These are phyloP conservation scores for Plasmopara muralis DNA, from an alignment of 352 stramenopile species.

Conservation along the genomic window DNA sequence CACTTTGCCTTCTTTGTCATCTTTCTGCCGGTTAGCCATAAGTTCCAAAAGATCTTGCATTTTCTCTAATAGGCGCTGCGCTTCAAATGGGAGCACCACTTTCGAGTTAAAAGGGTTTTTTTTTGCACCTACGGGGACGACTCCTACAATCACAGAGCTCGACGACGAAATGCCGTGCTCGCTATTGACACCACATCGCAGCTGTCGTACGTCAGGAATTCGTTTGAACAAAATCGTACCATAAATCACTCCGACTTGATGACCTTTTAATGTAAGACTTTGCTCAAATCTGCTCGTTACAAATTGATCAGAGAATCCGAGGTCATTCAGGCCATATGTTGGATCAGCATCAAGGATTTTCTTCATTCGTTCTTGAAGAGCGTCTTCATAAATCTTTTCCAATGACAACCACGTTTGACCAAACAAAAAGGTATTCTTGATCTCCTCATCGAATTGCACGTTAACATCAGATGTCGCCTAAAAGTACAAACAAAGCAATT, in stretches of 20 bases:
- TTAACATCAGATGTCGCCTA: constrained; percentile 36
- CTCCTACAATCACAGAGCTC: constrained; percentile 81
- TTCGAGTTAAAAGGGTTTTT: constrained; percentile 63
- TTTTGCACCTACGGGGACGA: constrained; percentile 41
- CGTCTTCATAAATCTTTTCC: constrained; percentile 87
- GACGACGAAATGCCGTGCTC: constrained; percentile 85
- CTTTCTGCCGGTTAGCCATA: constrained; percentile 83
- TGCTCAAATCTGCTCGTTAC: constrained; percentile 85
- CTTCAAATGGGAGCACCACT: constrained; percentile 79
- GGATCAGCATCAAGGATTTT: constrained; percentile 57
- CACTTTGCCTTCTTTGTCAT: constrained; percentile 88
- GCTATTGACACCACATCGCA: constrained; percentile 83
- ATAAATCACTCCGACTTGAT: constrained; percentile 83
- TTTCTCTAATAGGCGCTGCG: constrained; percentile 83
- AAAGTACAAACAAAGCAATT: neutral
- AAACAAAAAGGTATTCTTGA: constrained; percentile 82
- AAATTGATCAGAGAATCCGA: constrained; percentile 65
- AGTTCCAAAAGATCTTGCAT: constrained; percentile 85
- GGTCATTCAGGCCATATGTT: constrained; percentile 31
- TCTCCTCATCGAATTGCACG: constrained; percentile 68
- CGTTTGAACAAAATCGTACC: constrained; percentile 85
- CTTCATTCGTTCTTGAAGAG: constrained; percentile 79
- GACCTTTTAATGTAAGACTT: constrained; percentile 78
- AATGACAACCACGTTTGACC: constrained; percentile 84
- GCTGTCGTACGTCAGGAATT: constrained; percentile 82